These are phyloP conservation scores for Pulveroboletus sp. DNA, from an alignment of 768 basidiomycete species.

Conservation along the genomic window DNA sequence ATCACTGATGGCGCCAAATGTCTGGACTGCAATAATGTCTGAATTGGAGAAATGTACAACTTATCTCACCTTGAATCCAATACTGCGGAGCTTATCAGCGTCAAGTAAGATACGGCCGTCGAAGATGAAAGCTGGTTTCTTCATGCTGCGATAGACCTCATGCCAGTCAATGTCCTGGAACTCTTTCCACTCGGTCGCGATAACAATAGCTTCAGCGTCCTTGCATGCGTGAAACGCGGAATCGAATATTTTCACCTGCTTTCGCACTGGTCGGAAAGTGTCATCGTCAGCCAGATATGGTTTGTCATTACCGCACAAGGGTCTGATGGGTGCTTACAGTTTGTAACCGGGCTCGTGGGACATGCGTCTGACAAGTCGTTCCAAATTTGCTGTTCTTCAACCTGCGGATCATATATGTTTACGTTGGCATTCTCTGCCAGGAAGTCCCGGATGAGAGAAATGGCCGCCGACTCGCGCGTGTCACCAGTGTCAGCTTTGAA, in stretches of 20 bases:
- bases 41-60: neutral
- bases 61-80: slow-evolving; percentile 77
- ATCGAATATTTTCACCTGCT: slow-evolving; percentile 73
- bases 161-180: slow-evolving; percentile 92
- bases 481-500: slow-evolving; percentile 99
- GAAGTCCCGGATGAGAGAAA: slow-evolving; percentile 93
- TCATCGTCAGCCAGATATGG: too few species aligned
- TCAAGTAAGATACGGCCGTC: slow-evolving; percentile 90
- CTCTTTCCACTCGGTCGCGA: slow-evolving; percentile 98
- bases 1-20: slow-evolving; percentile 7
- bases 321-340: slow-evolving; percentile 47
- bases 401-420: slow-evolving; percentile 90
- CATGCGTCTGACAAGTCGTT: slow-evolving; percentile 64
- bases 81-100: slow-evolving; percentile 68
- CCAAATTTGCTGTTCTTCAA: slow-evolving; percentile 86
- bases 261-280: slow-evolving; percentile 57
- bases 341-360: slow-evolving; percentile 58
- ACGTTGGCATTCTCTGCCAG: slow-evolving; percentile 81
- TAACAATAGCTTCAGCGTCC: slow-evolving; percentile 87
- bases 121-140: slow-evolving; percentile 98
- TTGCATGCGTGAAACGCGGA: slow-evolving; percentile 86
- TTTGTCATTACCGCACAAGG: too few species aligned
- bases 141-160: slow-evolving; percentile 80
- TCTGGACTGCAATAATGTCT: neutral
- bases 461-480: slow-evolving; percentile 95